Evolutionary conservation across 495 filamentous ascomycete species (phyloP).

Genomic region (Neurospora sp.): DNA sequence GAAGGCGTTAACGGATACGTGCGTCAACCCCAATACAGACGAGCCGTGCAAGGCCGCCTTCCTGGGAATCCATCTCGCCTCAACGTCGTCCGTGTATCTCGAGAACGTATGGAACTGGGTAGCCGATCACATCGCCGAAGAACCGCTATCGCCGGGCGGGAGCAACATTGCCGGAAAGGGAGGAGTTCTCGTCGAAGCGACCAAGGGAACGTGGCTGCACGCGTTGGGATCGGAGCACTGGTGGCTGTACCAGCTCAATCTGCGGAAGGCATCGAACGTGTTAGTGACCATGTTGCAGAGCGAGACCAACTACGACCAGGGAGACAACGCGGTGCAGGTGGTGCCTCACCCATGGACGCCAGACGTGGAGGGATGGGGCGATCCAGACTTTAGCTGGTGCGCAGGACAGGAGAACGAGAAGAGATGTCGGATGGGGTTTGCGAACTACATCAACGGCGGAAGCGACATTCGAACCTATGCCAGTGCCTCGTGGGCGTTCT

Average conservation of each 20-base stretch:
- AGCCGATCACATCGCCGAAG: conserved; percentile 63
- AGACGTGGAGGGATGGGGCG: conserved; percentile 34
- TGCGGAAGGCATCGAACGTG: conserved; percentile 61
- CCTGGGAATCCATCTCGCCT: conserved; percentile 54
- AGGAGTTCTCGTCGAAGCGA: conserved; percentile 49
- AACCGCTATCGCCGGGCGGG: conserved; percentile 28
- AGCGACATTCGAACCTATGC: conserved; percentile 47
- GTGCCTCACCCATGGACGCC: conserved; percentile 40
- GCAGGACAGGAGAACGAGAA: conserved; percentile 9
- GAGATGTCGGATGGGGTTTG: conserved; percentile 33
- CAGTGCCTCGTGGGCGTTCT: conserved; percentile 62
- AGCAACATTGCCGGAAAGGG: conserved; percentile 30
- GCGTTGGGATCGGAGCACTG: conserved; percentile 68
- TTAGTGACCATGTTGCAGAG: conserved; percentile 74
- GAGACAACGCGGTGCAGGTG: conserved; percentile 49
- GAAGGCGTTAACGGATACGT: conserved; percentile 25
- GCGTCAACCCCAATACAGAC: conserved; percentile 32
- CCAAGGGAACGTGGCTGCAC: conserved; percentile 51
- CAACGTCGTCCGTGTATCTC: conserved; percentile 46
- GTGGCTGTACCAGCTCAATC: conserved; percentile 66
- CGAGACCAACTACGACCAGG: conserved; percentile 86
- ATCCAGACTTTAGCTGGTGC: conserved; percentile 47
- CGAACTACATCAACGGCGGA: conserved; percentile 50
- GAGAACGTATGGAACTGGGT: conserved; percentile 68
- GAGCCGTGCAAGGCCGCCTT: conserved; percentile 55